These are phyloP conservation scores for Dimocarpus longan DNA, from an alignment of 345 rosid genomes.

Conservation along the genomic window DNA sequence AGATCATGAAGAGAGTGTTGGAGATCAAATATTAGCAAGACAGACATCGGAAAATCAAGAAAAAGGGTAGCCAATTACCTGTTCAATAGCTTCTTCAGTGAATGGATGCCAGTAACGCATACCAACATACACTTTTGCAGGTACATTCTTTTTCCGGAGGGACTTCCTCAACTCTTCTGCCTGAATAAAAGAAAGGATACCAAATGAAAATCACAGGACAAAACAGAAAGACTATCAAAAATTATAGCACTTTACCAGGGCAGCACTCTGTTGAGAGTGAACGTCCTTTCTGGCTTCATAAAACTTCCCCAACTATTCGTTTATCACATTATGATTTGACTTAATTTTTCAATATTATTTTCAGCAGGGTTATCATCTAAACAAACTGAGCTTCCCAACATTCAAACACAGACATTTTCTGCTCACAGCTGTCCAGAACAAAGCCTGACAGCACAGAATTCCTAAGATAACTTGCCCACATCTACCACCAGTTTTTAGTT, in stretches of 20 bases:
- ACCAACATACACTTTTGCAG: constrained; percentile 93
- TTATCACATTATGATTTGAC: not conserved
- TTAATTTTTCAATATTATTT: not conserved
- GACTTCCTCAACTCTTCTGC: constrained; percentile 89
- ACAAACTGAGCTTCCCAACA: not conserved
- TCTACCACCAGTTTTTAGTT: not conserved
- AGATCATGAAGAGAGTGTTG: not conserved
- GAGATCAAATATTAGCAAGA: not conserved
- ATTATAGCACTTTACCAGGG: not conserved
- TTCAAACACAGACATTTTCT: not conserved
- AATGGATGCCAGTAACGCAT: constrained; percentile 99
- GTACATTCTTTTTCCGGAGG: constrained; percentile 81
- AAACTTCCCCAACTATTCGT: not conserved
- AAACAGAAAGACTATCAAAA: constrained; percentile 14
- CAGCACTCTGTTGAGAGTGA: not conserved
- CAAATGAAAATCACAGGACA: constrained; percentile 4
- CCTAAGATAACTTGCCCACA: constrained; percentile 3
- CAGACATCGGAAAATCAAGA: not conserved
- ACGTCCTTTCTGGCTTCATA: not conserved
- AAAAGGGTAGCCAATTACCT: constrained; percentile 47
- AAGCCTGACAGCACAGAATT: not conserved
- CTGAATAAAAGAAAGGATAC: constrained; percentile 38
- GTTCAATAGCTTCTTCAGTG: constrained; percentile 97
- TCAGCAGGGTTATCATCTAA: not conserved
- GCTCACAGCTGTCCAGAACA: not conserved